A percentile compares a stretch with the other conserved stretches of the same genome.
phyloP scores from a whole-genome alignment of 73 alveolate genomes.

The Paramecium tetraurelia region DNA sequence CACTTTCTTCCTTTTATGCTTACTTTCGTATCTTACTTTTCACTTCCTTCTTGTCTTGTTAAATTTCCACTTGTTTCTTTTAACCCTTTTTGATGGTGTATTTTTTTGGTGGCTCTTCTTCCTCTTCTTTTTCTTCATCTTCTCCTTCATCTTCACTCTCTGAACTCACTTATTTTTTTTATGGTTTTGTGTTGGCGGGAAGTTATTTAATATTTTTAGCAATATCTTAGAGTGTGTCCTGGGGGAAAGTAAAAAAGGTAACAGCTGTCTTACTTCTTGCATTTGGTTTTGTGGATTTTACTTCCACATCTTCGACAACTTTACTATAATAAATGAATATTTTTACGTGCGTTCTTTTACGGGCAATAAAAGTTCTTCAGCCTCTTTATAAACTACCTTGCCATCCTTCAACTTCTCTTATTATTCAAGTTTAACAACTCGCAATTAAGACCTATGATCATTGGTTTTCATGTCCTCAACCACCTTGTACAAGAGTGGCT shows the following conservation, averaged over 20 bases:
- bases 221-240: neutral
- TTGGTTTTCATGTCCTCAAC: conserved; percentile 26
- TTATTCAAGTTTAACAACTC: neutral
- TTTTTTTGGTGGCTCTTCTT: neutral
- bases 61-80: neutral
- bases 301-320: neutral
- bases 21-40: neutral
- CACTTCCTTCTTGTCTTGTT: neutral
- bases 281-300: neutral
- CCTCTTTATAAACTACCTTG: neutral
- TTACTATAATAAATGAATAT: neutral
- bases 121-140: neutral
- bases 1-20: neutral
- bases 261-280: neutral
- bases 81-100: neutral
- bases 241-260: neutral
- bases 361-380: neutral
- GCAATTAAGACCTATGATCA: neutral
- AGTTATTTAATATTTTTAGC: neutral
- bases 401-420: neutral
- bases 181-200: conserved; percentile 5
- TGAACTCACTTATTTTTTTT: neutral
- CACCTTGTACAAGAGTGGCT: neutral
- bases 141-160: neutral
- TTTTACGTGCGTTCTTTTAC: neutral